These are phyloP conservation scores for Blakeslea trispora DNA, from an alignment of 371 early-diverging fungal genomes.

Conservation along the genomic window DNA sequence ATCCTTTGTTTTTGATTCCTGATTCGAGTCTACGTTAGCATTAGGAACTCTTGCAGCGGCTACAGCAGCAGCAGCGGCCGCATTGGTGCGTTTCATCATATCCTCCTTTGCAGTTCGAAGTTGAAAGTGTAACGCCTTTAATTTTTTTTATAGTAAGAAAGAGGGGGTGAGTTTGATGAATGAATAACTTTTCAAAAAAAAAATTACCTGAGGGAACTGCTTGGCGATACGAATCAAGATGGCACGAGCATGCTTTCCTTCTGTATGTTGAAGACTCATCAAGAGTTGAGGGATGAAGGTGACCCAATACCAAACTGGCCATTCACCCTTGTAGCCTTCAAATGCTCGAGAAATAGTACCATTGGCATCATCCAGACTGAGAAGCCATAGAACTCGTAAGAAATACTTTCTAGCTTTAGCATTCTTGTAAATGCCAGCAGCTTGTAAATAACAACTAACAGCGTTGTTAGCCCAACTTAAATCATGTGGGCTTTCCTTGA, in stretches of 20 bases:
- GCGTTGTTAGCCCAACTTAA: slow-evolving; percentile 88
- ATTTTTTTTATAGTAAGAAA: no score
- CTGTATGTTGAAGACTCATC: slow-evolving; percentile 73
- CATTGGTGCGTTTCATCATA: slow-evolving; percentile 56
- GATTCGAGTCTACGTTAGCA: neutral
- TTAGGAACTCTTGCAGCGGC: slow-evolving; percentile 2
- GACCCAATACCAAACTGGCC: slow-evolving; percentile 97
- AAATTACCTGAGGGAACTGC: slow-evolving; percentile 86
- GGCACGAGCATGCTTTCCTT: slow-evolving; percentile 77
- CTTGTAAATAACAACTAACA: slow-evolving; percentile 96
- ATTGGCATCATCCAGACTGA: slow-evolving; percentile 84
- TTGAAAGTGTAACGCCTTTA: slow-evolving; percentile 83
- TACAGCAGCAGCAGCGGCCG: slow-evolving; percentile 7
- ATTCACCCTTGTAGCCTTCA: slow-evolving; percentile 88
- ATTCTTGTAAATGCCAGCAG: slow-evolving; percentile 87
- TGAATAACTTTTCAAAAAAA: neutral
- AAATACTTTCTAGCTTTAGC: slow-evolving; percentile 89
- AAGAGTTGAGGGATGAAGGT: slow-evolving; percentile 97
- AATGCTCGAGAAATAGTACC: slow-evolving; percentile 79
- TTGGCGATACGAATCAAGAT: slow-evolving; percentile 94
- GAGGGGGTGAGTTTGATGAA: slow-evolving; percentile 21
- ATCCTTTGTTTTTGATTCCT: neutral
- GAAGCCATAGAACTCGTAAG: slow-evolving; percentile 93
- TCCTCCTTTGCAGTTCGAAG: slow-evolving; percentile 94
- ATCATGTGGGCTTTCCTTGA: slow-evolving; percentile 80